These are phyloP conservation scores for Rachicladosporium sp. DNA, from an alignment of 2,329 filamentous ascomycete genomes.

Conservation along the genomic window DNA sequence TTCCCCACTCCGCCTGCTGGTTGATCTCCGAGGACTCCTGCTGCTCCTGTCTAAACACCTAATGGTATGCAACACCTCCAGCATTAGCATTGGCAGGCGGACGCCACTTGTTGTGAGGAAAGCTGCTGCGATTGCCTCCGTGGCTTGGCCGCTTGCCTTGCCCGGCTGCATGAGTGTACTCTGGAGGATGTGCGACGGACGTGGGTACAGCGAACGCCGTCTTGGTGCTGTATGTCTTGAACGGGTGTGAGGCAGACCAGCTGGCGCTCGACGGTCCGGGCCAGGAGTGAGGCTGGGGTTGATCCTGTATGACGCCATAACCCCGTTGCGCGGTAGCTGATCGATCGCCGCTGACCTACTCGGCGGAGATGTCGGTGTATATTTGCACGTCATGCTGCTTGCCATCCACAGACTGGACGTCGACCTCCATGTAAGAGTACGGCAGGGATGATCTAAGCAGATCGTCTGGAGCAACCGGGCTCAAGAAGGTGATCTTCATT, in stretches of 20 bases:
- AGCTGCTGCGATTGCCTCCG: neutral
- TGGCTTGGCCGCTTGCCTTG: neutral
- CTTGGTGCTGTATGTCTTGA: neutral
- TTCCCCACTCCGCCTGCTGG: slow-evolving; percentile 41
- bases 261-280: neutral
- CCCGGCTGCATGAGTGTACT: neutral
- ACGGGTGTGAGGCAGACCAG: neutral
- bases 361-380: slow-evolving; percentile 60
- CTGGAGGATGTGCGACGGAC: too few relatives aligned
- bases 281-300: neutral
- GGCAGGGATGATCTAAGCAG: slow-evolving; percentile 53
- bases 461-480: slow-evolving; percentile 56
- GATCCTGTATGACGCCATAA: slow-evolving; percentile 22
- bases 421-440: slow-evolving; percentile 58
- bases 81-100: neutral
- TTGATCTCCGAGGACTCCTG: slow-evolving; percentile 32
- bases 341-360: slow-evolving; percentile 56
- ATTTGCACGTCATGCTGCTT: slow-evolving; percentile 51
- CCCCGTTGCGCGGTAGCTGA: slow-evolving; percentile 48
- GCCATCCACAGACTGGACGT: slow-evolving; percentile 50
- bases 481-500: slow-evolving; percentile 57
- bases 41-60: slow-evolving; percentile 19
- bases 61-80: slow-evolving; percentile 17
- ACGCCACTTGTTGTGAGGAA: neutral
- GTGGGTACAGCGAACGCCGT: too few relatives aligned